Evolutionary conservation across 345 rosid genomes (phyloP).

Genomic region (Microcos paniculata): DNA sequence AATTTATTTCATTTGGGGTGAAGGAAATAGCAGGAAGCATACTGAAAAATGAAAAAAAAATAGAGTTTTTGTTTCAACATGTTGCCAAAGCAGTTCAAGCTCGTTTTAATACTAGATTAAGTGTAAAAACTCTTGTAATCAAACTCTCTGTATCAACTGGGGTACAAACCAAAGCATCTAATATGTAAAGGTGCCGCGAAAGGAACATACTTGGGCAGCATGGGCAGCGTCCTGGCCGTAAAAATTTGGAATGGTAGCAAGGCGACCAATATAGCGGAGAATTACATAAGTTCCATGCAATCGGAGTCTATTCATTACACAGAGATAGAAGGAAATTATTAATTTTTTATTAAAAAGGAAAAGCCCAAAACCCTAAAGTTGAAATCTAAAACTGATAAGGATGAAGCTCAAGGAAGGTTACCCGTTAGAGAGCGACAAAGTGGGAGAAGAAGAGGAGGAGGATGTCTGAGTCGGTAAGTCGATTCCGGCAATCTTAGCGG

Average conservation of each 20-base stretch:
- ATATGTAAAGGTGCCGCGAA: too few species aligned
- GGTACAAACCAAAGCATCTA: too few species aligned
- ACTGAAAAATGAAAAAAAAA: too few species aligned
- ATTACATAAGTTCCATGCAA: constrained; percentile 56
- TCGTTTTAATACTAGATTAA: too few species aligned
- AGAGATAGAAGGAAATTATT: neutral
- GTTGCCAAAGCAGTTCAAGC: too few species aligned
- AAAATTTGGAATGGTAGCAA: constrained; percentile 36
- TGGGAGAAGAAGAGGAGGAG: constrained; percentile 29
- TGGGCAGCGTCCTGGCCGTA: constrained; percentile 50
- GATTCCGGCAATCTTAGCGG: constrained; percentile 49
- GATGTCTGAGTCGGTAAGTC: constrained; percentile 30
- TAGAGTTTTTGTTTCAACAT: too few species aligned
- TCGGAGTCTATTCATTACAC: constrained; percentile 33
- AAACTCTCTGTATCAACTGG: too few species aligned
- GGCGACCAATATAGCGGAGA: constrained; percentile 65
- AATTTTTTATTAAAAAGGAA: neutral
- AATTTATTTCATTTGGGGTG: too few species aligned
- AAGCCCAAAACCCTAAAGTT: neutral
- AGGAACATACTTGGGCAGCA: constrained; percentile 52
- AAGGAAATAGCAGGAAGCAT: too few species aligned
- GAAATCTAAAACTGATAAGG: neutral
- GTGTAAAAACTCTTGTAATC: too few species aligned
- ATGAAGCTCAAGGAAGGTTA: constrained; percentile 15
- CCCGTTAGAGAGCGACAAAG: constrained; percentile 66